Evolutionary conservation across 345 rosid species (phyloP).

Genomic region (Eucalyptus regnans): DNA sequence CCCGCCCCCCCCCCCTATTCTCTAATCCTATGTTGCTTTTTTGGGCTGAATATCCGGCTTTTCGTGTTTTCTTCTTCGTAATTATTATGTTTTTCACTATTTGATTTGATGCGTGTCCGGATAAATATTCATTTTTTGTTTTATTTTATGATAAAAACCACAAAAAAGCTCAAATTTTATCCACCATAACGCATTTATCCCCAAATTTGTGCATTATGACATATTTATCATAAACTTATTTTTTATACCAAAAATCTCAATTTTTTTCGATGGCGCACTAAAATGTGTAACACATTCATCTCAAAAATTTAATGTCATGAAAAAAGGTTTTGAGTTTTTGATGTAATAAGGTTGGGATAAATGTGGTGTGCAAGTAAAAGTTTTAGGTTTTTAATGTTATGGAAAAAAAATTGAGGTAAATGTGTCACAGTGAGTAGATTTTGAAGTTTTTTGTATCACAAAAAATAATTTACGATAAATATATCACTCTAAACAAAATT

Average conservation of each 20-base stretch:
- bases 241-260: no score
- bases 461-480: rapidly evolving
- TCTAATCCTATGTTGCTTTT: not conserved
- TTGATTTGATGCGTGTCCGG: not conserved
- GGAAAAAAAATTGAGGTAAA: no score
- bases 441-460: no score
- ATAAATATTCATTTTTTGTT: not conserved
- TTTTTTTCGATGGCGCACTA: no score
- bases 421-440: rapidly evolving
- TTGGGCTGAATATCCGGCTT: not conserved
- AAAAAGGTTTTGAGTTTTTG: no score
- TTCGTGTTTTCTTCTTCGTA: not conserved
- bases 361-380: no score
- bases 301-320: no score
- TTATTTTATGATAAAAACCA: no score
- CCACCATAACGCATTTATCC: rapidly evolving
- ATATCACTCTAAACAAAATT: rapidly evolving
- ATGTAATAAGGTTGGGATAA: no score
- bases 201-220: rapidly evolving
- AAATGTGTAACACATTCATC: no score
- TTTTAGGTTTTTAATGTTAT: no score
- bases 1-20: not conserved
- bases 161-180: rapidly evolving
- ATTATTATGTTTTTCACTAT: not conserved
- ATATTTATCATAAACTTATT: no score